Evolutionary conservation across 2,329 filamentous ascomycete genomes (phyloP).

Genomic region (Colletotrichum neosansevieriae): DNA sequence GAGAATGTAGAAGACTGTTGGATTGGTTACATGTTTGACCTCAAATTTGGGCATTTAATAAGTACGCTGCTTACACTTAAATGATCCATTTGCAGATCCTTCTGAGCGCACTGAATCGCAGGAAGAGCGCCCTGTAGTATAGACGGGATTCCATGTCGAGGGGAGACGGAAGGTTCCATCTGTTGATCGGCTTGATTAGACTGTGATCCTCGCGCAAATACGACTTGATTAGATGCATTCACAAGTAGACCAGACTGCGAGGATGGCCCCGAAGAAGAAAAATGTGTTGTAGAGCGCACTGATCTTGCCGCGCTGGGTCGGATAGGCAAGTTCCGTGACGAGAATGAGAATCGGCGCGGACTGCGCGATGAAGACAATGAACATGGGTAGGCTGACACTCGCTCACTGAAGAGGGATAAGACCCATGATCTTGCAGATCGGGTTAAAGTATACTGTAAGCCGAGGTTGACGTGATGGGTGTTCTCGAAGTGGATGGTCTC

Average conservation of each 20-base stretch:
- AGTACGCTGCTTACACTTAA: no score
- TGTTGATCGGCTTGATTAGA: neutral
- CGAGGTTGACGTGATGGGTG: no score
- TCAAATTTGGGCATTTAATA: no score
- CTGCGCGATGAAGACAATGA: conserved; percentile 47
- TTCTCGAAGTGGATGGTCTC: no score
- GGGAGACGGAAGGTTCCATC: conserved; percentile 50
- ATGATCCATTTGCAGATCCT: no score
- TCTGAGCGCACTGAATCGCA: conserved; percentile 15
- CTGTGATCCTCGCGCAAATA: no score
- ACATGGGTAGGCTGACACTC: conserved; percentile 45
- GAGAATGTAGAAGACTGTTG: no score
- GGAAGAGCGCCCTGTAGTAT: conserved; percentile 56
- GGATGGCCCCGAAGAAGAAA: conserved; percentile 53
- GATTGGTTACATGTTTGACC: no score
- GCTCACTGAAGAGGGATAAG: conserved; percentile 44
- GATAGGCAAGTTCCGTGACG: conserved; percentile 52
- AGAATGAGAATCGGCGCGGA: conserved; percentile 51
- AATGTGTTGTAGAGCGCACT: conserved; percentile 60
- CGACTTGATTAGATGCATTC: no score
- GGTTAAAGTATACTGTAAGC: neutral
- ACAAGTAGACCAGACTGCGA: conserved; percentile 47
- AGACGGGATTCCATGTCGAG: conserved; percentile 45
- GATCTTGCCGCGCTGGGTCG: conserved; percentile 49
- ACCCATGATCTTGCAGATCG: conserved; percentile 38